Base-by-base conservation (phyloP, 1,284 basidiomycete genomes). In the Ceratobasidium theobromae region DNA sequence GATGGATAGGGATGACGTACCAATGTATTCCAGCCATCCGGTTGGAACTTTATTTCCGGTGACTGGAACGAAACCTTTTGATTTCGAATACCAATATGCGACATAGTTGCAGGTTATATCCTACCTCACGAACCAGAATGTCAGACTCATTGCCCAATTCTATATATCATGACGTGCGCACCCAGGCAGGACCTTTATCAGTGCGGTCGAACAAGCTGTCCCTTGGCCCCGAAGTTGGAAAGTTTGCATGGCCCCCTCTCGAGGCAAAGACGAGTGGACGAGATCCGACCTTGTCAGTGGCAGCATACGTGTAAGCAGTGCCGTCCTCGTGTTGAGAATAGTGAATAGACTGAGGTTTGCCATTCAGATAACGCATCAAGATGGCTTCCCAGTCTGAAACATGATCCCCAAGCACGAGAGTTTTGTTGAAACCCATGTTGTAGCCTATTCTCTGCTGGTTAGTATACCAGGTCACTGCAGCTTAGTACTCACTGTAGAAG, bases 301-400 rank as follows among this genome's bases (percentile, higher is more conserved):
- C 57, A 21, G 45, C 48, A 21, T 62, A 62, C 6, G 46, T 62
- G 46, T 62, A 77, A 5, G 76, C 73, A 4, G 73, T 64, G 28
- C 77, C 77, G 45, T 74, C 72, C 28, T 68, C 64, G 69, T 78
- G 77, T n/a, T 74, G 75, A 30, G 76, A 77, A 53, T 76, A 72
- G 70, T 76, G 77, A 46, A 77, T 49, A n/a, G 70, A 66, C 33
- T 70, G 67, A 3, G 77, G 77, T 11, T 67, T 55, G 30, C 75
- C 74, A 72, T 76, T 72, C 32, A 73, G 66, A 70, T 77, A 77
- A 40, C 77, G 75, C 14, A 77, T 72, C 76, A 76, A 76, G 48
- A 72, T 73, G 69, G 77, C 75, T 69, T 78, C 77, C 76, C 76
- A 77, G 67, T 78, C 77, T 45, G 55, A 57, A 40, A 68, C 66